Evolutionary conservation across 2,329 filamentous ascomycete genomes (phyloP).

Genomic region (Phialocephala sp.): DNA sequence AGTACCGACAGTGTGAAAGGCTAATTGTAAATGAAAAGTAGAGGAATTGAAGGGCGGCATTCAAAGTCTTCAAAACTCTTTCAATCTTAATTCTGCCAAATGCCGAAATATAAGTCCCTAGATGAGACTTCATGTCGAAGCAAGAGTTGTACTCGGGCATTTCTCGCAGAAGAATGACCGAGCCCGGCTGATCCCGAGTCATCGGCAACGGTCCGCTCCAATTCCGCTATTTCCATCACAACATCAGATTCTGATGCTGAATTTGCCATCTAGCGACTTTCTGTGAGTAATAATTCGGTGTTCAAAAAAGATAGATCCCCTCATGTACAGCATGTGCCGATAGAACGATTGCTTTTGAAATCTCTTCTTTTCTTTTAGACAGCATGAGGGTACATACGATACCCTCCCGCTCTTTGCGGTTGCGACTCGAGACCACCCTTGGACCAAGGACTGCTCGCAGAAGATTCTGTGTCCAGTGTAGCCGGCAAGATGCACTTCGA

Average conservation of each 20-base stretch:
- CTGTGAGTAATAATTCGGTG: no score
- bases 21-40: no score
- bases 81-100: no score
- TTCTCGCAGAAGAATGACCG: conserved; percentile 2
- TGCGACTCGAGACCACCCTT: conserved; percentile 11
- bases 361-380: conserved; percentile 11
- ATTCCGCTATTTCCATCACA: conserved; percentile 10
- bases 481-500: not conserved
- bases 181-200: not conserved
- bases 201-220: conserved; percentile 4
- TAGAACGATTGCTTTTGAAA: conserved; percentile 16
- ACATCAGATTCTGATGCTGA: not conserved
- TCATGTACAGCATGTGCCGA: conserved; percentile 17
- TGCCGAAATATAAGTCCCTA: no score
- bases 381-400: conserved; percentile 28
- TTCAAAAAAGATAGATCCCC: not conserved
- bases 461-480: conserved; percentile 19
- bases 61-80: no score
- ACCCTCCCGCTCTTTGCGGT: conserved; percentile 19
- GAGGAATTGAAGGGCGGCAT: no score
- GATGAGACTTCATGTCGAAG: not conserved
- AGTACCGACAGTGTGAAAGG: no score
- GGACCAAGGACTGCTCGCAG: conserved; percentile 13
- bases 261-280: not conserved
- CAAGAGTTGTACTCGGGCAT: not conserved